Conservation (phyloP, 192 early-diverging fungal species). For the Umbelopsis isabellina region DNA sequence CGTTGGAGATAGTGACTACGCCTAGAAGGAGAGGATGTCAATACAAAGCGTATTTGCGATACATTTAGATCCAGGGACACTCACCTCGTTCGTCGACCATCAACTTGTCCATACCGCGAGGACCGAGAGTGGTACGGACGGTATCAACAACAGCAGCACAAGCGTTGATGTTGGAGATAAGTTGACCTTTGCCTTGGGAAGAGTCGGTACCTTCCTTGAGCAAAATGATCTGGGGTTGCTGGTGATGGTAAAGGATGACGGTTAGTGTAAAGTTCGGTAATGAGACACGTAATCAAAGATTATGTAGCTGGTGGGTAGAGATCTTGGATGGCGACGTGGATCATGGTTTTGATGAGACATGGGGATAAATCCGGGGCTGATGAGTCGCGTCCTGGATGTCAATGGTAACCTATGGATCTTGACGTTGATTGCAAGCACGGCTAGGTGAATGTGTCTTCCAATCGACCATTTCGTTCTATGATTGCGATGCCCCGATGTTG, state of each 20-base stretch:
- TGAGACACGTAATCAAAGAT: not conserved
- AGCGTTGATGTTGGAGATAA: conserved; percentile 97
- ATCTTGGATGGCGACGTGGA: not conserved
- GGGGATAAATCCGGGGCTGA: too few species aligned
- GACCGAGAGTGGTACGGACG: conserved; percentile 95
- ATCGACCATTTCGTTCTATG: too few species aligned
- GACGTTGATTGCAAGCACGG: too few species aligned
- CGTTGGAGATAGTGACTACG: conserved; percentile 95
- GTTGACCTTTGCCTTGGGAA: conserved; percentile 96
- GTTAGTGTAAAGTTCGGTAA: not conserved
- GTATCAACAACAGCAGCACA: conserved; percentile 94
- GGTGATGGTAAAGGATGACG: conserved; percentile 9
- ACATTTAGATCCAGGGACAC: not conserved
- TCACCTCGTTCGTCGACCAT: conserved; percentile 92
- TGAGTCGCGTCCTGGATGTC: too few species aligned
- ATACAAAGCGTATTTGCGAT: not conserved
- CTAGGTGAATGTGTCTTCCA: too few species aligned
- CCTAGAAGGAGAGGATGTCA: conserved; percentile 47
- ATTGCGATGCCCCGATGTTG: not conserved
- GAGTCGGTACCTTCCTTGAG: conserved; percentile 98
- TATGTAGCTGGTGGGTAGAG: not conserved
- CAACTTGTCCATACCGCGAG: conserved; percentile 99
- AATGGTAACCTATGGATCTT: too few species aligned
- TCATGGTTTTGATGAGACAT: not conserved
- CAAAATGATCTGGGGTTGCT: conserved; percentile 99